Base-by-base conservation (phyloP, 2,329 filamentous ascomycete species). In the Aspergillus vadensis region DNA sequence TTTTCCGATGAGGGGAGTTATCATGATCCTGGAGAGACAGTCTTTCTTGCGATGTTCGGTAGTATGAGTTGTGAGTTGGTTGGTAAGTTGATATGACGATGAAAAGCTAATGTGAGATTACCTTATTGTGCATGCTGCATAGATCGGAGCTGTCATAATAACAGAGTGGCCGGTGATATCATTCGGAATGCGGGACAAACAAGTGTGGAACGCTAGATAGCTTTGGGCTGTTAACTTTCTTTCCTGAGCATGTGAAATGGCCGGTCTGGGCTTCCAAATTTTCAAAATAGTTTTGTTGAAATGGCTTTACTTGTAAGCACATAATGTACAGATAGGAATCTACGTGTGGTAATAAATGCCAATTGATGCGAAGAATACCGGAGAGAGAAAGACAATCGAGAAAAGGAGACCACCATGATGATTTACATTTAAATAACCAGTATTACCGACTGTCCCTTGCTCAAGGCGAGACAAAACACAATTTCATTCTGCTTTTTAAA, bases 401-500 rank as follows among this genome's bases (percentile, higher is more conserved):
- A 51, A 59, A 52, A 48, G 55, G 55, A 48, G 56, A 55, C 60
- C 64, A 53, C 58, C 52, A 59, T 63, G 53, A 48, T 62, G 58
- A 62, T 67, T 62, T 61, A 64, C 57, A 67, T 62, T 67, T 53
- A 61, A 64, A 48, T 50, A 50, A 50, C 47, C 32, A 47, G 39
- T 43, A 55, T 55, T 47, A 55, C 55, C 55, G 32, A 59, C 52
- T 55, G 57, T 63, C 49, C 59, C 55, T 50, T 64, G 51, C 53
- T 23, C 38, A 49, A 17, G 51, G 55, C 57, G 27, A 36, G 57
- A 58, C 17, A 51, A 57, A 44, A 61, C 55, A 62, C 55, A 36
- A 36, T 61, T 63, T 64, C 54, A 63, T 65, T 61, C 66, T 60
- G 61, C 61, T 62, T 60, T 60, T 60, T 49, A 56, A 54, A 52